These are phyloP conservation scores for Boletus huronensis DNA, from an alignment of 768 basidiomycete species.

Conservation along the genomic window DNA sequence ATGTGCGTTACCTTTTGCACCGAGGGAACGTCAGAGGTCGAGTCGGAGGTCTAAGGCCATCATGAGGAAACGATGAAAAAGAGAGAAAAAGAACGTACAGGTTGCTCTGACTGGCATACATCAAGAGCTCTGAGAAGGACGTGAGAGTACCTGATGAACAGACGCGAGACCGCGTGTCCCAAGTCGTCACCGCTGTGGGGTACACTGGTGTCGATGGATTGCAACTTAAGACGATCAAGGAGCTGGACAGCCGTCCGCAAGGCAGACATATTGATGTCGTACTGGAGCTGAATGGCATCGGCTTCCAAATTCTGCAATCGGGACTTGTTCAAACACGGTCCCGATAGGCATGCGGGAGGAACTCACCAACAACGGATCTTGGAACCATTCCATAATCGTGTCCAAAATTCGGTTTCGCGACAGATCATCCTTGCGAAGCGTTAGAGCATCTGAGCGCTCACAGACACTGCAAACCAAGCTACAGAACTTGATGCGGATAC, in stretches of 20 bases:
- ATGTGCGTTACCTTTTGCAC: constrained; percentile 40
- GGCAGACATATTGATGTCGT: constrained; percentile 71
- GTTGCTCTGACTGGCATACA: constrained; percentile 43
- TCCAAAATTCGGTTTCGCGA: constrained; percentile 73
- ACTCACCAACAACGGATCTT: constrained; percentile 49
- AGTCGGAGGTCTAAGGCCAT: constrained; percentile 43
- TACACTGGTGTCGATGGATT: constrained; percentile 48
- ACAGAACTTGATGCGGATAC: constrained; percentile 76
- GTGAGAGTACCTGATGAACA: constrained; percentile 76
- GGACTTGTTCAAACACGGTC: not conserved
- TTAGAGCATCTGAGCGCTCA: constrained; percentile 55
- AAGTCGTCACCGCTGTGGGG: constrained; percentile 58
- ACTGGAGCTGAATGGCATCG: constrained; percentile 38
- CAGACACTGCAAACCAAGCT: constrained; percentile 66
- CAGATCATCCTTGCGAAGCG: constrained; percentile 62
- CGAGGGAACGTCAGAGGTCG: constrained; percentile 47
- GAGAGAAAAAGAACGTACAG: constrained; percentile 32
- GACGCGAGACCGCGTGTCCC: constrained; percentile 65
- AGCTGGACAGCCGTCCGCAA: constrained; percentile 73
- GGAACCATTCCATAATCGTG: constrained; percentile 76
- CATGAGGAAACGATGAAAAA: constrained; percentile 1
- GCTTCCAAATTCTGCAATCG: constrained; percentile 34
- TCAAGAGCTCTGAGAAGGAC: constrained; percentile 62
- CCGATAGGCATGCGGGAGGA: not conserved
- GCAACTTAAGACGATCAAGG: constrained; percentile 69